Evolutionary conservation across 768 basidiomycete species (phyloP).

Genomic region (Holtermanniella nyarrowii): DNA sequence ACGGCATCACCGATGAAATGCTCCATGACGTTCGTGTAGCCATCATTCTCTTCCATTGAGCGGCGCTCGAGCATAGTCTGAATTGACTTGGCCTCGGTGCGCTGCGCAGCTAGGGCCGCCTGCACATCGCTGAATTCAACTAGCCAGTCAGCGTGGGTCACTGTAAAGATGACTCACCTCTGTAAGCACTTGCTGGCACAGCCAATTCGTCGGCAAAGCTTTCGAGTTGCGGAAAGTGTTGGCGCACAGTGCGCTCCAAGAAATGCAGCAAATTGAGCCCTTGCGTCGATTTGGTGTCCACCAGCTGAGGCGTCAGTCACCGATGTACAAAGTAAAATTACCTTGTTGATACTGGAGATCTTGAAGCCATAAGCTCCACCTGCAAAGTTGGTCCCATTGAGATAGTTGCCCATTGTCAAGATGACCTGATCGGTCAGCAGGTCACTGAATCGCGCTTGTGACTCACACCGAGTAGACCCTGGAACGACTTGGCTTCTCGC

Average conservation of each 20-base stretch:
- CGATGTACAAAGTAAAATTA: conserved; percentile 29
- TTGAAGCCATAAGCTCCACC: conserved; percentile 96
- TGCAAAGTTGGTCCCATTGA: conserved; percentile 92
- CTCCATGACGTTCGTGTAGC: conserved; percentile 87
- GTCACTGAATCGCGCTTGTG: conserved; percentile 17
- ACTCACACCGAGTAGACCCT: conserved; percentile 58
- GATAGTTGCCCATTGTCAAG: conserved; percentile 90
- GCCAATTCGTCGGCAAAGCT: conserved; percentile 77
- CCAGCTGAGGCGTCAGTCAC: conserved; percentile 51
- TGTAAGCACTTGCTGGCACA: conserved; percentile 82
- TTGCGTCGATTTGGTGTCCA: conserved; percentile 92
- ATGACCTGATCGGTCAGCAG: conserved; percentile 52
- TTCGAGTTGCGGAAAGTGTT: conserved; percentile 79
- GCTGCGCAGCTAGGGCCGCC: conserved; percentile 46
- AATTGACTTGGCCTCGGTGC: neutral
- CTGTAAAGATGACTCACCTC: conserved; percentile 50
- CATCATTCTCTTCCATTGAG: conserved; percentile 69
- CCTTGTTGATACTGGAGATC: conserved; percentile 95
- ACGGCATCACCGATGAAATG: conserved; percentile 68
- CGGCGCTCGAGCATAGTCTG: conserved; percentile 58
- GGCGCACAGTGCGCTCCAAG: conserved; percentile 74
- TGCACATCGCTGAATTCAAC: conserved; percentile 24
- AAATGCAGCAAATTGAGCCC: conserved; percentile 93
- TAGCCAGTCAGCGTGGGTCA: conserved; percentile 7
- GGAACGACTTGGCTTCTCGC: conserved; percentile 73